Evolutionary conservation across 129 eudicot species (phyloP), one percentile per base, ranked within the genome.

Genomic region (Tagetes patula): DNA sequence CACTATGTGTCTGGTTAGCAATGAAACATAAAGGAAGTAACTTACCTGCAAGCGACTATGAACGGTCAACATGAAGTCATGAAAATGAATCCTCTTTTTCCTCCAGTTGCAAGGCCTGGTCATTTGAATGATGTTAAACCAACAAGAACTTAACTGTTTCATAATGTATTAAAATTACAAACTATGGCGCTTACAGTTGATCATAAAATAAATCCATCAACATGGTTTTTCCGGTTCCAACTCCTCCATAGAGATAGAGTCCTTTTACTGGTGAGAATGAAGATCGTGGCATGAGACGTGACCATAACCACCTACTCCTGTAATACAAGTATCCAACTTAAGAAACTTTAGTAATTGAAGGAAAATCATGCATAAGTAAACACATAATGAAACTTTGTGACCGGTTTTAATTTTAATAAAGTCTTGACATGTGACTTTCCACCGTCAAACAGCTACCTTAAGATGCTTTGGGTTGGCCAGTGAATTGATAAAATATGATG

Each of bases 261-360:
- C 99, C 99, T 78, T 90, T 90, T 36, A 95, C 96, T 2, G 99
- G 99, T 55, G 99, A 81, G 56, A 81, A 58, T 4, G 90, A 86
- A 70, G 87, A 76, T 64, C 88, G 94, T 10, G 97, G 97, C 72
- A 86, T 81, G 70, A 95, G 84, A 66, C 97, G 96, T n/a, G 96
- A 86, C 97, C 99, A 95, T 62, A 95, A 63, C 99, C 99, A 90
- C 78, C 99, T 78, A 75, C 96, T 84, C 97, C 99, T 93, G 96
- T 54, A 82, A 67, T 43, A 33, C 42, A 56, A 72, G 50, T 33
- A 67, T 43, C 38, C 42, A 56, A 72, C 58, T 33, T 60, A 13
- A 6, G 10, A 70, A 50, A 27, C 4, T 11, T 62, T 8, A 65
- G 68, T 31, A 49, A 70, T 4, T 30, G 37, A 68, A 1, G 5